A percentile compares a stretch with the other conserved stretches of the same genome.
These are phyloP conservation scores for Pichia sp. DNA, from an alignment of 1,139 yeast species.

Conservation along the genomic window DNA sequence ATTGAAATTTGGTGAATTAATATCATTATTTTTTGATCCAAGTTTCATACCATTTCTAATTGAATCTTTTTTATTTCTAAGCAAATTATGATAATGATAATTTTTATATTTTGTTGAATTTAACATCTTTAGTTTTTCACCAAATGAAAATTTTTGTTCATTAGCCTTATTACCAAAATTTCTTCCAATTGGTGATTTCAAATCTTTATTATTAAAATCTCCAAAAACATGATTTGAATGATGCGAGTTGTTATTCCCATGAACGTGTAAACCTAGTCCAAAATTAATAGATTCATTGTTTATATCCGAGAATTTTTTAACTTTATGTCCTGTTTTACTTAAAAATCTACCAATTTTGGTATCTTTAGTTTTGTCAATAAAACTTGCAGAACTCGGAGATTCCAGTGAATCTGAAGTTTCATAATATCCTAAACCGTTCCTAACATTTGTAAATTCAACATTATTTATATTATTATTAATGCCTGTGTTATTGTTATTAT, in stretches of 20 bases:
- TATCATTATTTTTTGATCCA: constrained; percentile 22
- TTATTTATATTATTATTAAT: constrained; percentile 16
- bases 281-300: constrained; percentile 7
- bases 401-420: constrained; percentile 8
- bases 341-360: constrained; percentile 22
- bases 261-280: constrained; percentile 12
- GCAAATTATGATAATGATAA: constrained; percentile 26
- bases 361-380: constrained; percentile 15
- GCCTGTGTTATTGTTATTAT: not conserved
- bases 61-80: constrained; percentile 27
- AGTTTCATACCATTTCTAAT: constrained; percentile 28
- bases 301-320: constrained; percentile 17
- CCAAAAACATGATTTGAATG: no score
- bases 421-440: constrained; percentile 16
- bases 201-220: no score
- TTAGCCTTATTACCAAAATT: constrained; percentile 34
- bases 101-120: constrained; percentile 39
- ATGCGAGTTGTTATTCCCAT: constrained; percentile 1
- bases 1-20: not conserved
- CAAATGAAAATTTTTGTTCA: constrained; percentile 30
- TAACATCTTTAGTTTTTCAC: constrained; percentile 31
- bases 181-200: constrained; percentile 35
- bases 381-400: constrained; percentile 7
- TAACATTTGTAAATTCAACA: constrained; percentile 29
- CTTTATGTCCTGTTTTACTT: constrained; percentile 21